Conservation (phyloP, 768 basidiomycete genomes). For the Xerocomus potaroensis region DNA sequence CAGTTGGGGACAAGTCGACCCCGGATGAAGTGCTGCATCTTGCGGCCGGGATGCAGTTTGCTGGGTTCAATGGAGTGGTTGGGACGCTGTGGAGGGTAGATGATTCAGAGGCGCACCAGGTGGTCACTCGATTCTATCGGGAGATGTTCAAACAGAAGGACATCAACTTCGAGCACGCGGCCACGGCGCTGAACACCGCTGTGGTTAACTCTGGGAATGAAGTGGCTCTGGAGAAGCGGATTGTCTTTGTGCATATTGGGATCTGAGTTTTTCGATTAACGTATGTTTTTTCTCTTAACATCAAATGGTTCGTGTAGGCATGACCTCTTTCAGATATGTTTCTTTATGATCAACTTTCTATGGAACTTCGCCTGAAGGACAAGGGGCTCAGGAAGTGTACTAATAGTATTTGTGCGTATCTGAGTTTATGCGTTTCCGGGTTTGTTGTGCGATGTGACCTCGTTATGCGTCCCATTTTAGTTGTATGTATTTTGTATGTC, state of each 20-base stretch:
- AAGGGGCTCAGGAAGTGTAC: too few relatives aligned
- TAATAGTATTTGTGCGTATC: too few relatives aligned
- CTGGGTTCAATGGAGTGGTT: background rate
- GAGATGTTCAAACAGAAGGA: background rate
- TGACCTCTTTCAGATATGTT: background rate
- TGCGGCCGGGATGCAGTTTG: background rate
- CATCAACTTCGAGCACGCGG: background rate
- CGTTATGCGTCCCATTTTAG: too few relatives aligned
- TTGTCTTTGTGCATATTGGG: background rate
- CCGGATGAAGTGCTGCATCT: too few relatives aligned
- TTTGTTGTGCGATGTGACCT: too few relatives aligned
- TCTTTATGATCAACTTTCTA: too few relatives aligned
- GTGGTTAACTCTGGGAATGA: too few relatives aligned
- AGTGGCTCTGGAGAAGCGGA: background rate
- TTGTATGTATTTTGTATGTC: too few relatives aligned
- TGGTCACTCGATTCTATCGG: background rate
- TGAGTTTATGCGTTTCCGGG: too few relatives aligned
- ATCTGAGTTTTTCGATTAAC: background rate
- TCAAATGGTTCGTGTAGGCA: background rate
- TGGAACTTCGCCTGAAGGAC: too few relatives aligned
- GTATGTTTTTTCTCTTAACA: background rate
- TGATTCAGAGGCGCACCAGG: background rate
- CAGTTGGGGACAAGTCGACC: background rate
- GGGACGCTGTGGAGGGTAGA: background rate
- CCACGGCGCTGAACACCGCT: too few relatives aligned